Evolutionary conservation across 179 eudicot species (phyloP).

Genomic region (Silene noctiflora): DNA sequence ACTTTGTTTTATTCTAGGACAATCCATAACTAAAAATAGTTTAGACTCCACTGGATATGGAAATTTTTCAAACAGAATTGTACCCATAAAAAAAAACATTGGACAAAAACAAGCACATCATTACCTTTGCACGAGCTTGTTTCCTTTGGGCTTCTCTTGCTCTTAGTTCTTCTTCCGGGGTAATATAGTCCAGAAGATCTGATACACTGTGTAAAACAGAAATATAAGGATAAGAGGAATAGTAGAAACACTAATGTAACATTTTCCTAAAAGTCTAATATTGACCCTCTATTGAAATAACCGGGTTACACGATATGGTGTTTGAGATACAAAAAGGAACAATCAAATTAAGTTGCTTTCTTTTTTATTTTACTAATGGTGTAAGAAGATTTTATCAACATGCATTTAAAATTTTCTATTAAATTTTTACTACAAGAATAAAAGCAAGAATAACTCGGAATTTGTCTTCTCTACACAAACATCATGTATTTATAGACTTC

Average conservation of each 20-base stretch:
- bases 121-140: constrained; percentile 92
- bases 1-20: background rate
- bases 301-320: too few relatives aligned
- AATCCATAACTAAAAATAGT: background rate
- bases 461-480: too few relatives aligned
- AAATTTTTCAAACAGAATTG: background rate
- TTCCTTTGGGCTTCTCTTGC: constrained; percentile 90
- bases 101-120: background rate
- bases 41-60: background rate
- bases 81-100: background rate
- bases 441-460: too few relatives aligned
- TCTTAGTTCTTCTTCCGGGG: constrained; percentile 81
- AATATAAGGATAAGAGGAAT: background rate
- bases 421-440: too few relatives aligned
- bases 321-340: too few relatives aligned
- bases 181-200: constrained; percentile 83
- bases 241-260: background rate
- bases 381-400: too few relatives aligned
- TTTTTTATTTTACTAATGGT: too few relatives aligned
- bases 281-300: too few relatives aligned
- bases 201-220: constrained; percentile 62
- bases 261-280: too few relatives aligned
- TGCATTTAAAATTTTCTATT: too few relatives aligned
- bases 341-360: too few relatives aligned
- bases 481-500: too few relatives aligned